Evolutionary conservation across 2,329 filamentous ascomycete species (phyloP).

Genomic region (Xylaria sp.): DNA sequence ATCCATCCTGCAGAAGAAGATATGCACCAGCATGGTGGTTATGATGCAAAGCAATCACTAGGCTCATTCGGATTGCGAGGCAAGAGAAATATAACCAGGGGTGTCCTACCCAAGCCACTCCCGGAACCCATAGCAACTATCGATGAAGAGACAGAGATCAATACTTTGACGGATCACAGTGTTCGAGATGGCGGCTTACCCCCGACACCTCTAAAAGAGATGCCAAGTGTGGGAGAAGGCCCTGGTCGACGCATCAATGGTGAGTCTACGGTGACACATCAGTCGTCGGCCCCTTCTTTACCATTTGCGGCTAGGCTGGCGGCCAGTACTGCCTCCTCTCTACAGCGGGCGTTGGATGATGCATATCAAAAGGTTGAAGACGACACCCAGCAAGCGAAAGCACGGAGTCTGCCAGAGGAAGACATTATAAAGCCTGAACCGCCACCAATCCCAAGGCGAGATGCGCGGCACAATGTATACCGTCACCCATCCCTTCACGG

Average conservation of each 20-base stretch:
- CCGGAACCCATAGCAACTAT: slow-evolving; percentile 30
- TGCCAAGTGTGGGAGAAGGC: neutral
- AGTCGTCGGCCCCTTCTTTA: slow-evolving; percentile 37
- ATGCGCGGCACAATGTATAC: slow-evolving; percentile 7
- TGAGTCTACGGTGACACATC: slow-evolving; percentile 28
- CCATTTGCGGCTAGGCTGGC: slow-evolving; percentile 41
- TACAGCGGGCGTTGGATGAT: slow-evolving; percentile 41
- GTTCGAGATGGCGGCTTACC: neutral
- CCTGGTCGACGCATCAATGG: slow-evolving; percentile 14
- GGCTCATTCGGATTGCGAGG: slow-evolving; percentile 20
- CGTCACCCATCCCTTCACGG: slow-evolving; percentile 13
- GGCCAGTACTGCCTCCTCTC: slow-evolving; percentile 39
- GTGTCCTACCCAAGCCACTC: slow-evolving; percentile 26
- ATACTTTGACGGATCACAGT: slow-evolving; percentile 6
- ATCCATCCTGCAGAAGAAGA: slow-evolving; percentile 10
- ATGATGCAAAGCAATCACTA: slow-evolving; percentile 21
- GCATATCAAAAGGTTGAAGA: slow-evolving; percentile 38
- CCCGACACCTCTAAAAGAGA: slow-evolving; percentile 1
- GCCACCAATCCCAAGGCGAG: slow-evolving; percentile 21
- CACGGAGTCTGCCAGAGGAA: slow-evolving; percentile 12
- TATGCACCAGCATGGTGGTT: neutral
- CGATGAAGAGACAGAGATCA: slow-evolving; percentile 34
- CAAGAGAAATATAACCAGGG: slow-evolving; percentile 29
- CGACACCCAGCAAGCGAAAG: slow-evolving; percentile 28
- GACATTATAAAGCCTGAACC: slow-evolving; percentile 19